A percentile compares a stretch with the other conserved stretches of the same genome.
Evolutionary conservation across 495 filamentous ascomycete genomes (phyloP).

Genomic region (Aspergillus nidulans): DNA sequence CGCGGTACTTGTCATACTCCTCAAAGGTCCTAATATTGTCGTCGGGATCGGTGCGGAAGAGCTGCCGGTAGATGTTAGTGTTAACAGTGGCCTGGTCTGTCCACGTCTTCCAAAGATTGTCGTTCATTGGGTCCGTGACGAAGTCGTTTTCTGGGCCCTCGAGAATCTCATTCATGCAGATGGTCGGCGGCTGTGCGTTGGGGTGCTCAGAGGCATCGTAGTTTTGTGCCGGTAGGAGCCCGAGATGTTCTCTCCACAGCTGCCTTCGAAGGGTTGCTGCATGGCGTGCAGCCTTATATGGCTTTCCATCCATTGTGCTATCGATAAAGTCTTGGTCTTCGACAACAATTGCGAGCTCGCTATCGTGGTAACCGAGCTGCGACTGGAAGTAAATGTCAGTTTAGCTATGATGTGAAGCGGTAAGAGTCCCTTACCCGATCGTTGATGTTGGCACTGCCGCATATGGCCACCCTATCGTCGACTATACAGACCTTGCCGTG

Average conservation of each 20-base stretch:
- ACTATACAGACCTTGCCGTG: constrained; percentile 86
- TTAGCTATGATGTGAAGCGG: neutral
- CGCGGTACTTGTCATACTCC: constrained; percentile 77
- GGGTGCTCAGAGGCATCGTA: constrained; percentile 66
- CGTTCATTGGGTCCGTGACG: constrained; percentile 75
- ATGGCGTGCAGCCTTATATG: constrained; percentile 68
- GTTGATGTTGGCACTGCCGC: constrained; percentile 88
- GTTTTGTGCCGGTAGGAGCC: constrained; percentile 69
- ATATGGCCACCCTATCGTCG: constrained; percentile 77
- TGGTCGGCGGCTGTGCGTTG: constrained; percentile 77
- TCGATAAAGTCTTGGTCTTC: constrained; percentile 74
- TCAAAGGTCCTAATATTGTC: constrained; percentile 82
- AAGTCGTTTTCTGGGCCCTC: constrained; percentile 66
- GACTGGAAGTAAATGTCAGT: constrained; percentile 41
- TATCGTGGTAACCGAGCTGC: constrained; percentile 85
- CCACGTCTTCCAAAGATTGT: constrained; percentile 84
- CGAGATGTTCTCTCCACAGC: constrained; percentile 91
- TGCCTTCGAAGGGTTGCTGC: constrained; percentile 78
- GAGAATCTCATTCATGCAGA: constrained; percentile 63
- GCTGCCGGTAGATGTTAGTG: constrained; percentile 74
- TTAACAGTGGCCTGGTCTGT: constrained; percentile 70
- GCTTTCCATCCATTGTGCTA: constrained; percentile 72
- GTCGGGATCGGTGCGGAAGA: constrained; percentile 94
- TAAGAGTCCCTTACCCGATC: constrained; percentile 56
- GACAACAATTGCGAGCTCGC: constrained; percentile 88